These are phyloP conservation scores for Fusarium sp. DNA, from an alignment of 2,329 filamentous ascomycete species.

Conservation along the genomic window DNA sequence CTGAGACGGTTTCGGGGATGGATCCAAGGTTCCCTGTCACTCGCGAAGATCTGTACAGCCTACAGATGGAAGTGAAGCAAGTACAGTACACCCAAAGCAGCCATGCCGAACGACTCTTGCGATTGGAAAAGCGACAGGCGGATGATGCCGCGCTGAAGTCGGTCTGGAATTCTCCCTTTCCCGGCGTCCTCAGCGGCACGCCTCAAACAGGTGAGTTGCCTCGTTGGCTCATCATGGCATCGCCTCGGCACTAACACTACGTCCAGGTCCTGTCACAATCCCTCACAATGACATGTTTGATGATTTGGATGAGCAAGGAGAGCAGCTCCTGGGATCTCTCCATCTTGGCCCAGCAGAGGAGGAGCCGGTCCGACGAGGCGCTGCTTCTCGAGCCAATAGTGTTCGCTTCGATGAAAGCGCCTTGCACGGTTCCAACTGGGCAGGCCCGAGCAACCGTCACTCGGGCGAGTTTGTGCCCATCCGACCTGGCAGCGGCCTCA, in stretches of 20 bases:
- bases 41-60: conserved; percentile 74
- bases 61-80: conserved; percentile 78
- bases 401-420: conserved; percentile 98
- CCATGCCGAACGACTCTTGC: conserved; percentile 70
- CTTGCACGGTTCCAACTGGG: conserved; percentile 87
- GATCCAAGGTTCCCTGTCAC: conserved; percentile 70
- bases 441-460: conserved; percentile 79
- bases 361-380: conserved; percentile 84
- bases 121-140: conserved; percentile 74
- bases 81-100: conserved; percentile 72
- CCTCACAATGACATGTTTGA: conserved; percentile 88
- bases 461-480: conserved; percentile 84
- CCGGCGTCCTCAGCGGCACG: conserved; percentile 83
- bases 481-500: conserved; percentile 82
- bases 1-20: conserved; percentile 60
- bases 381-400: conserved; percentile 92
- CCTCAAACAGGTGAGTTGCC: conserved; percentile 81
- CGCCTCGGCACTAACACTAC: conserved; percentile 29
- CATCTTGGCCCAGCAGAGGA: conserved; percentile 86
- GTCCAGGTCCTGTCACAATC: conserved; percentile 80
- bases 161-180: conserved; percentile 94
- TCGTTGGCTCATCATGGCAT: not conserved
- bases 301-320: conserved; percentile 88
- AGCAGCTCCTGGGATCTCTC: conserved; percentile 81
- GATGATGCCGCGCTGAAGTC: conserved; percentile 80